These are phyloP conservation scores for Aspergillus saccharolyticus DNA, from an alignment of 495 filamentous ascomycete species.

Conservation along the genomic window DNA sequence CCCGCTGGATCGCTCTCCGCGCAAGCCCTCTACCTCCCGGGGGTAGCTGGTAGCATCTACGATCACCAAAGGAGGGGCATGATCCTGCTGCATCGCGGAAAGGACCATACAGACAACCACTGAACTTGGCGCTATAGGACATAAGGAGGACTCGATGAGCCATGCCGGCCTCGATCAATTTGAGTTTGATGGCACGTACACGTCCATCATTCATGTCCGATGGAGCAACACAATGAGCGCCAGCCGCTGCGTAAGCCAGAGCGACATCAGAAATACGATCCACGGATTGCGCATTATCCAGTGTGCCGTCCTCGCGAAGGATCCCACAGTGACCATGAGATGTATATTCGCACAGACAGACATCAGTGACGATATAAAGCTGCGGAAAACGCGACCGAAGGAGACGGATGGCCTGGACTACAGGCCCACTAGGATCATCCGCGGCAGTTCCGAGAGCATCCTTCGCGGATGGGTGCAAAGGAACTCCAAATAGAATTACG, in stretches of 20 bases:
- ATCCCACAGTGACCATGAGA: slow-evolving; percentile 99
- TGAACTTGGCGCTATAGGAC: slow-evolving; percentile 97
- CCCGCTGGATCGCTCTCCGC: slow-evolving; percentile 81
- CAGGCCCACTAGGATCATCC: slow-evolving; percentile 87
- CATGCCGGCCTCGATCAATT: slow-evolving; percentile 86
- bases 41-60: slow-evolving; percentile 93
- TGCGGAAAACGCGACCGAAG: slow-evolving; percentile 77
- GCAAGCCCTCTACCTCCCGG: slow-evolving; percentile 90
- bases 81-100: slow-evolving; percentile 97
- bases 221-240: slow-evolving; percentile 93
- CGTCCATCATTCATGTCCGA: slow-evolving; percentile 99
- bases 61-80: slow-evolving; percentile 85
- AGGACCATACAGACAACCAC: slow-evolving; percentile 91
- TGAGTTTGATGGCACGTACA: slow-evolving; percentile 92
- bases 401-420: slow-evolving; percentile 77
- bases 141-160: slow-evolving; percentile 86
- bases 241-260: slow-evolving; percentile 85
- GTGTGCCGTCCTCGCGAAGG: slow-evolving; percentile 78
- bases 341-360: slow-evolving; percentile 98
- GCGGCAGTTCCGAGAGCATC: slow-evolving; percentile 90
- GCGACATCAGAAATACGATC: slow-evolving; percentile 92
- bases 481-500: slow-evolving; percentile 94
- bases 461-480: slow-evolving; percentile 70
- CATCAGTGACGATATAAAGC: slow-evolving; percentile 85
- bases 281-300: slow-evolving; percentile 89